A percentile compares a stretch with the other conserved stretches of the same genome.
phyloP scores from a whole-genome alignment of 768 basidiomycete genomes.

The Lactarius tabidus region DNA sequence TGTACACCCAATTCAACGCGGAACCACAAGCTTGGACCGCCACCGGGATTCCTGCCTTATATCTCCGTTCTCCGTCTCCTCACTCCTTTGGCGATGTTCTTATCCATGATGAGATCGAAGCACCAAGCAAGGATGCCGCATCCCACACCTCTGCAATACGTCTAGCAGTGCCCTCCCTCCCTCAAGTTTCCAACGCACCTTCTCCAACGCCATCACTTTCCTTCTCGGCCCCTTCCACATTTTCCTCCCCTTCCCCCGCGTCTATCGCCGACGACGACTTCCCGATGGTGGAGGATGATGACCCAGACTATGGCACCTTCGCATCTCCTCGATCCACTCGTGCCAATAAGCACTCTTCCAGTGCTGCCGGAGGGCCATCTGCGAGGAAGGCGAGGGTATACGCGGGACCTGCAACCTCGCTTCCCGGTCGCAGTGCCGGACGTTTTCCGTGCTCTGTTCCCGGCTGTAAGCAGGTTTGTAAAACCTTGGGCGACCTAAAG shows the following conservation, averaged over 20 bases:
- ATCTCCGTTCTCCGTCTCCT: neutral
- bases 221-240: conserved; percentile 1
- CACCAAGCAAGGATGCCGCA: neutral
- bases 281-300: neutral
- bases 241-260: conserved; percentile 2
- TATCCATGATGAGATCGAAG: neutral
- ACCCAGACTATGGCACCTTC: neutral
- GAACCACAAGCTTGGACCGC: neutral
- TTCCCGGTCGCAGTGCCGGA: neutral
- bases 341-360: neutral
- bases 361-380: neutral
- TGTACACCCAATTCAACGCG: conserved; percentile 2
- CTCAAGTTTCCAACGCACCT: neutral
- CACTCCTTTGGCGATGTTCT: neutral
- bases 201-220: conserved; percentile 13
- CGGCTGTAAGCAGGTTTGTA: conserved; percentile 25
- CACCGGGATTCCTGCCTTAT: neutral
- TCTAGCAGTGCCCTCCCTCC: neutral
- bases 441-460: conserved; percentile 22
- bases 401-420: neutral
- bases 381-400: neutral
- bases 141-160: no score
- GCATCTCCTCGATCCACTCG: neutral
- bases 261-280: neutral
- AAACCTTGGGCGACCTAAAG: conserved; percentile 23